Base-by-base conservation (phyloP, 2,329 filamentous ascomycete genomes). In the Drechslerella dactyloides region DNA sequence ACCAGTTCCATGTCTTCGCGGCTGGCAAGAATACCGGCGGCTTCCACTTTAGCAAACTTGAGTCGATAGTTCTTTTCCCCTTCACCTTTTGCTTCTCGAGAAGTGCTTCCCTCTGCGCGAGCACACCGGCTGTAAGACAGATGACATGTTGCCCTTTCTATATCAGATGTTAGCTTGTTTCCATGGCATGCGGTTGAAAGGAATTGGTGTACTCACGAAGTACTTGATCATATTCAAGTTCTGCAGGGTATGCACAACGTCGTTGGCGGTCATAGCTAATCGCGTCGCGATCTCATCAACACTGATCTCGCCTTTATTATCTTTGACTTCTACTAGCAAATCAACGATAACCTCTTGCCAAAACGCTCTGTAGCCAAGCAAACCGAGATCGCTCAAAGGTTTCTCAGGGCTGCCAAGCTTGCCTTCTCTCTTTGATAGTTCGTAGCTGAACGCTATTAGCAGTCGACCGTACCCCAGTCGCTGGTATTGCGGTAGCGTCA, bases 351-450 rank as follows among this genome's bases (percentile, higher is more conserved):
- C 92, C 79, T 99, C 94, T 30, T 93, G 92, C 94, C 94, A 99
- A 81, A 96, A 99, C 74, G 96, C 93, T 55, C 94, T 88, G 80
- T 99, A 99, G 76, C 93, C 93, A 27, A 99, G 83, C 17, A 99
- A 84, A 74, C 94, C 94, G 64, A 99, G 80, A 84, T 99, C 94
- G 37, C 91, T 96, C 1, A 99, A 85, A 0, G 94, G 94, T 80
- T 99, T 99, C 79, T 99, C 94, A 0, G 94, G 96, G 7, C 92
- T 96, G 1, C 96, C 96, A 5, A 97, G 86, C 80, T 96, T 97
- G 76, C 89, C 89, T 81, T 99, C 96, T 68, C 96, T 91, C 80
- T 93, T 96, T 78, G 90, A 94, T 27, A 99, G 87, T 78, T 97
- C 93, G 81, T 99, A 99, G 3, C 91, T 96, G 81, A 99, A 97